Base-by-base conservation (phyloP, 306 rosid species). In the Pterocarpus santalinus region DNA sequence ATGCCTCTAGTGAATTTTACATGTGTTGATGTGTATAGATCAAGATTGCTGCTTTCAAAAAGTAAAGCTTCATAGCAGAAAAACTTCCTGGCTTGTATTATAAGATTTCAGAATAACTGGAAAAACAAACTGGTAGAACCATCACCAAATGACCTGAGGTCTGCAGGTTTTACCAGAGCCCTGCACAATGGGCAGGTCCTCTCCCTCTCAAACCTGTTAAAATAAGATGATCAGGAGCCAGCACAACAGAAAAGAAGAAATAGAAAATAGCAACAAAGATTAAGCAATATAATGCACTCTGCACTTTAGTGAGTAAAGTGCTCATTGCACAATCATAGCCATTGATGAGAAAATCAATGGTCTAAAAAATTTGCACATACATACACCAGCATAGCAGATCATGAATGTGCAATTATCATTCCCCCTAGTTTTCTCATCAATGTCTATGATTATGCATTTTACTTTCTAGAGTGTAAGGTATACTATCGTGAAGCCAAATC, bases 141-240 rank as follows among this genome's bases (percentile, higher is more conserved):
- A 82, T 95, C 99, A 1, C 99, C 94, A 43, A 93, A 95, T 79
- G 99, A 95, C 85, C 91, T 91, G 32, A 95, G 93, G 82, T 93
- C 99, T 12, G 99, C 93, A 13, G 98, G 92, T 88, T 93, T 95
- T 60, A 95, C 99, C 91, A 95, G 82, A 71, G 99, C 98, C 89
- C 99, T 89, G 89, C 99, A 95, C 86, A 95, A 83, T 0, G 99
- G 99, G 53, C 99, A 93, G 7, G 99, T 95, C 35, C 99, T 86
- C 84, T 93, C 99, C 90, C 99, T 89, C 92, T 95, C 99, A 75
- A 95, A 95, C 99, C 99, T 95, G 90, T 28, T 66, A 75, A 84
- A 15, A 69, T 22, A 58, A 30, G 80, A 72, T 34, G 13, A 60
- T 68, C 66, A 86, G 82, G 60, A 58, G 53, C 72, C 68, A 52